Percentiles rank a stretch among this genome's conserved stretches.
Conservation (phyloP, 202 grass and related monocot species). For the Panicum virgatum region DNA sequence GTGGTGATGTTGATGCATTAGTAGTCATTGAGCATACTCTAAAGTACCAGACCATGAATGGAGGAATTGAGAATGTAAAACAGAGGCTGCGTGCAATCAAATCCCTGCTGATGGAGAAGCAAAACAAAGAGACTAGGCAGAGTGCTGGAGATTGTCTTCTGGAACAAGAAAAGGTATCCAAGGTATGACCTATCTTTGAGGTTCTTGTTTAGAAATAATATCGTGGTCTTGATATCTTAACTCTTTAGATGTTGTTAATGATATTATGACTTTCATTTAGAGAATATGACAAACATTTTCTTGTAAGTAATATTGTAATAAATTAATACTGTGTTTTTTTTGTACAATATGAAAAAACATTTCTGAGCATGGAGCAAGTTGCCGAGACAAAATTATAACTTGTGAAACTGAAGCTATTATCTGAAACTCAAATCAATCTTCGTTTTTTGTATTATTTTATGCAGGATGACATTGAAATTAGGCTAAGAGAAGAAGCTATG, state of each 20-base stretch:
- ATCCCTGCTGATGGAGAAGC: conserved; percentile 61
- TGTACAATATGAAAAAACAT: neutral
- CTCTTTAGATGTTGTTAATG: neutral
- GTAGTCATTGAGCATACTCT: conserved; percentile 56
- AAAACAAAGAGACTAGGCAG: conserved; percentile 33
- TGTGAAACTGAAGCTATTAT: neutral
- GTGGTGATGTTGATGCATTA: conserved; percentile 44
- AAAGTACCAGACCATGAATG: conserved; percentile 62
- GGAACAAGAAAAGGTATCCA: conserved; percentile 31
- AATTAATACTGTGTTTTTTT: conserved; percentile 7
- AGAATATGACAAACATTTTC: conserved; percentile 17
- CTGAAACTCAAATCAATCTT: conserved; percentile 24
- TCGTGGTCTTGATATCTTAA: neutral
- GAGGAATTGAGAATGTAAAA: conserved; percentile 58
- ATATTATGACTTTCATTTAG: conserved; percentile 10
- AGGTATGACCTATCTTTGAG: conserved; percentile 37
- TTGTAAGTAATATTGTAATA: conserved; percentile 22
- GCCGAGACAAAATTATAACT: neutral
- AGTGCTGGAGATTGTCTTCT: conserved; percentile 10
- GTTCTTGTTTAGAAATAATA: conserved; percentile 9
- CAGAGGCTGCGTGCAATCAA: conserved; percentile 50
- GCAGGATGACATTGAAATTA: conserved; percentile 65
- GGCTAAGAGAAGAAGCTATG: conserved; percentile 66
- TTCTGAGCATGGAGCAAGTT: conserved; percentile 19
- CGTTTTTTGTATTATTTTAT: conserved; percentile 24